Evolutionary conservation across 2,329 filamentous ascomycete genomes (phyloP).

Genomic region (Epichloe scottii): DNA sequence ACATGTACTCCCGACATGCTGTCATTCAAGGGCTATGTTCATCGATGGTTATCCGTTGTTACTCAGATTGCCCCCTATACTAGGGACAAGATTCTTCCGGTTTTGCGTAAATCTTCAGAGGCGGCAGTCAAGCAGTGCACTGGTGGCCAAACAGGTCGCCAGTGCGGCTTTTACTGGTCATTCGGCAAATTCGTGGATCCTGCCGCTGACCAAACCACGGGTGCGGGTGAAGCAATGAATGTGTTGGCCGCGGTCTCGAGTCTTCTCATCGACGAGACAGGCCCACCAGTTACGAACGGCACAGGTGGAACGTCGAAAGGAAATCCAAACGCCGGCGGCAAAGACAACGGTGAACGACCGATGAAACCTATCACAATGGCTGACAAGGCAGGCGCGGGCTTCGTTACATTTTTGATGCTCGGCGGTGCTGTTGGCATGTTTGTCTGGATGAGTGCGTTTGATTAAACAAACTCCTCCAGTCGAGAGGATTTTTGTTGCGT

Average conservation of each 20-base stretch:
- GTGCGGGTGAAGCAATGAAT: slow-evolving; percentile 47
- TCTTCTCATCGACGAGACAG: slow-evolving; percentile 30
- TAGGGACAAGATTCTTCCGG: slow-evolving; percentile 38
- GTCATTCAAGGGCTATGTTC: slow-evolving; percentile 59
- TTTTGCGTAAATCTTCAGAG: slow-evolving; percentile 43
- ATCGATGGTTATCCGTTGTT: slow-evolving; percentile 50
- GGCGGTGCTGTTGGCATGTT: slow-evolving; percentile 30
- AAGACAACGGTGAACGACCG: slow-evolving; percentile 16
- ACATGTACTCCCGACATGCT: slow-evolving; percentile 60
- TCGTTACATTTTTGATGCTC: slow-evolving; percentile 33
- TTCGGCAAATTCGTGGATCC: slow-evolving; percentile 30
- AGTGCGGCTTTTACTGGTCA: slow-evolving; percentile 54
- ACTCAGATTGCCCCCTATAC: slow-evolving; percentile 52
- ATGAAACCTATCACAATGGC: slow-evolving; percentile 25
- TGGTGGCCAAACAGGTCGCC: slow-evolving; percentile 42
- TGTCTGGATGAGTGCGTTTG: slow-evolving; percentile 36
- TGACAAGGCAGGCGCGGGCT: slow-evolving; percentile 35
- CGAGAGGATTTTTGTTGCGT: background rate
- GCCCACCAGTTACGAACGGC: slow-evolving; percentile 28
- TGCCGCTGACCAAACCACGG: slow-evolving; percentile 38
- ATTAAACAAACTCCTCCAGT: slow-evolving; percentile 8
- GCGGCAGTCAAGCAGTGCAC: slow-evolving; percentile 52
- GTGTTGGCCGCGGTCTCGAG: slow-evolving; percentile 42
- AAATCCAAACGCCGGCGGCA: slow-evolving; percentile 26
- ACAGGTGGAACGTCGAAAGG: slow-evolving; percentile 39